phyloP scores from a whole-genome alignment of 106 monocot genomes.

The Dendrobium chrysotoxum region DNA sequence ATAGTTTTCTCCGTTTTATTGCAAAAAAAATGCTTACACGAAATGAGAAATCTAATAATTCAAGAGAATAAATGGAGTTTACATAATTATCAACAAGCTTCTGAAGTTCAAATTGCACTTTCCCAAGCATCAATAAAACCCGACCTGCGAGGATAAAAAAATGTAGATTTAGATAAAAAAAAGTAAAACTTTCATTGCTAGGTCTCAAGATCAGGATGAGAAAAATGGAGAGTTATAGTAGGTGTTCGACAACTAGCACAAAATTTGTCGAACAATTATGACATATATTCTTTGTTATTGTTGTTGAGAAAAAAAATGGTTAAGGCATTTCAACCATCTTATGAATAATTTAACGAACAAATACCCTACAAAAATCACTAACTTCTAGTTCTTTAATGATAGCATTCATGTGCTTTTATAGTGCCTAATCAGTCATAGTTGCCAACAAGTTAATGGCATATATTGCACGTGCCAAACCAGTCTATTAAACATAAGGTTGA shows the following conservation, averaged over 20 bases:
- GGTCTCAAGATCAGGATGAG: too few species aligned
- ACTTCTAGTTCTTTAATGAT: not conserved
- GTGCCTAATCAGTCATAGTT: not conserved
- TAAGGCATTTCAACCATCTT: not conserved
- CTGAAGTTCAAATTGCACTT: slow-evolving; percentile 75
- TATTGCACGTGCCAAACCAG: not conserved
- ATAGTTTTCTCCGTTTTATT: not conserved
- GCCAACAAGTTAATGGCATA: not conserved
- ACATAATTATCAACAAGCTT: slow-evolving; percentile 78
- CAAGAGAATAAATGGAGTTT: slow-evolving; percentile 15
- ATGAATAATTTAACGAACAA: not conserved
- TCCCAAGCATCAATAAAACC: slow-evolving; percentile 71
- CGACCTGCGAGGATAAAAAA: slow-evolving; percentile 37
- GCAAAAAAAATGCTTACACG: not conserved
- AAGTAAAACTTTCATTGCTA: too few species aligned
- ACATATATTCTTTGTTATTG: not conserved
- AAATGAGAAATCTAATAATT: not conserved
- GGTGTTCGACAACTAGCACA: too few species aligned
- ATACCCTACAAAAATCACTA: not conserved
- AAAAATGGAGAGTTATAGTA: too few species aligned
- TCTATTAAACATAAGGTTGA: not conserved
- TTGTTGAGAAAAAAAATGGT: not conserved
- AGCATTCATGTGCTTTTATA: not conserved
- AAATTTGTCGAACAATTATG: too few species aligned
- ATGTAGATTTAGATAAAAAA: not conserved